Conservation (phyloP, 192 early-diverging fungal species). For the Coemansia sp. region DNA sequence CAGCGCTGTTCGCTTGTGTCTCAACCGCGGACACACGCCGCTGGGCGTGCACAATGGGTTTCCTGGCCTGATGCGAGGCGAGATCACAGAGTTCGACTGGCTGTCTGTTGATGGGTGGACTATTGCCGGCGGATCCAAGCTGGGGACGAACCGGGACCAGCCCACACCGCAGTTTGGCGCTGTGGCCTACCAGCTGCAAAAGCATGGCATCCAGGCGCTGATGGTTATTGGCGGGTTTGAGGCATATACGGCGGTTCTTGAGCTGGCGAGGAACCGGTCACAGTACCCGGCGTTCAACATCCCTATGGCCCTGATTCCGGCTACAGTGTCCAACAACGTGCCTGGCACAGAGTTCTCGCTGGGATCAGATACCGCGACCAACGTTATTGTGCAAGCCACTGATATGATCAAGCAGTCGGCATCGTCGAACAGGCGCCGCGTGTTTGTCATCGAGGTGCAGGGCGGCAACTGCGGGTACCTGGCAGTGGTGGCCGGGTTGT, state of each 20-base stretch:
- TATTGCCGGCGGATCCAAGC: constrained; percentile 83
- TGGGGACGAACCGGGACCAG: constrained; percentile 94
- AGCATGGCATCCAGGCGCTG: constrained; percentile 85
- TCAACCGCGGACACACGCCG: constrained; percentile 84
- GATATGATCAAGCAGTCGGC: constrained; percentile 94
- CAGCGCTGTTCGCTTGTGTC: constrained; percentile 74
- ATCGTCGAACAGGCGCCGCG: constrained; percentile 81
- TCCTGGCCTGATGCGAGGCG: constrained; percentile 79
- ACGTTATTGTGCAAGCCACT: constrained; percentile 86
- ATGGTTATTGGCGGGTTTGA: constrained; percentile 97
- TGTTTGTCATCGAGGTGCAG: constrained; percentile 97
- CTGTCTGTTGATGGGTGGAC: constrained; percentile 88
- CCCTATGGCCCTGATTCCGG: constrained; percentile 89
- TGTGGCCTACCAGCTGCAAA: constrained; percentile 89
- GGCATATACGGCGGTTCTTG: constrained; percentile 77
- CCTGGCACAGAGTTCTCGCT: constrained; percentile 94
- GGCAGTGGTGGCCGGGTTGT: constrained; percentile 80
- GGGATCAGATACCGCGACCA: constrained; percentile 92
- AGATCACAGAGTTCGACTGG: constrained; percentile 78
- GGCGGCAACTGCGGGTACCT: constrained; percentile 94
- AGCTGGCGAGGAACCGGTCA: constrained; percentile 66
- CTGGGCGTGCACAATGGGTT: constrained; percentile 93
- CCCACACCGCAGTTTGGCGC: constrained; percentile 82
- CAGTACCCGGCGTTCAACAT: constrained; percentile 92
- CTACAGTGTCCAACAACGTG: constrained; percentile 97